phyloP scores from a whole-genome alignment of 768 basidiomycete species.

The Saitozyma sp. region DNA sequence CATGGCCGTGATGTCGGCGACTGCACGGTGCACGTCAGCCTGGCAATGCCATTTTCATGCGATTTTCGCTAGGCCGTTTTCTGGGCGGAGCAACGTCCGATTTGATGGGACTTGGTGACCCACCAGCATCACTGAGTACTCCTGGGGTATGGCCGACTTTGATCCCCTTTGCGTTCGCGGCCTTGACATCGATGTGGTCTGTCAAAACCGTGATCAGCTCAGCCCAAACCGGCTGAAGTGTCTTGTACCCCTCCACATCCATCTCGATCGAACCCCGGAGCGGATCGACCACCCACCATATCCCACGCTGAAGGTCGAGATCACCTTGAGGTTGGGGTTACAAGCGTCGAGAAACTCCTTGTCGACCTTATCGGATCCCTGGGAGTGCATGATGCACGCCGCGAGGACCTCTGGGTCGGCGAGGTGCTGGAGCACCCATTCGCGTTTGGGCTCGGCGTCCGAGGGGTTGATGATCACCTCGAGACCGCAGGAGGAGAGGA shows the following conservation, averaged over 20 bases:
- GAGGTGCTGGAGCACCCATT: slow-evolving; percentile 29
- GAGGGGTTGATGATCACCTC: slow-evolving; percentile 54
- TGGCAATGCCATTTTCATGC: neutral
- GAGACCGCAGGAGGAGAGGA: slow-evolving; percentile 31
- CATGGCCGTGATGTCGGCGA: slow-evolving; percentile 88
- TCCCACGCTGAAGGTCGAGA: slow-evolving; percentile 72
- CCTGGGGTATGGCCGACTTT: slow-evolving; percentile 89
- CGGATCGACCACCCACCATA: slow-evolving; percentile 33
- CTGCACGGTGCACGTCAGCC: slow-evolving; percentile 53
- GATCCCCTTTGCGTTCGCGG: slow-evolving; percentile 64
- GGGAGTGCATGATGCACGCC: slow-evolving; percentile 20
- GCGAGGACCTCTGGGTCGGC: slow-evolving; percentile 24
- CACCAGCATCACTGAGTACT: slow-evolving; percentile 86
- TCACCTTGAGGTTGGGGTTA: slow-evolving; percentile 61
- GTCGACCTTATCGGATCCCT: slow-evolving; percentile 62
- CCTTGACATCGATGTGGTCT: slow-evolving; percentile 79
- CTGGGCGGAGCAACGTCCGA: neutral
- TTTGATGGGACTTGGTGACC: slow-evolving; percentile 5
- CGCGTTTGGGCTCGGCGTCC: slow-evolving; percentile 55
- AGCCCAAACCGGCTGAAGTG: neutral
- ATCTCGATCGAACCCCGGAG: neutral
- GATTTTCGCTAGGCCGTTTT: too few species aligned
- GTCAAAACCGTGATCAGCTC: slow-evolving; percentile 1
- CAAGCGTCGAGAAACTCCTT: slow-evolving; percentile 68
- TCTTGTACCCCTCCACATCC: neutral